Base-by-base conservation (phyloP, 805 yeast genomes). In the Pichia californica region DNA sequence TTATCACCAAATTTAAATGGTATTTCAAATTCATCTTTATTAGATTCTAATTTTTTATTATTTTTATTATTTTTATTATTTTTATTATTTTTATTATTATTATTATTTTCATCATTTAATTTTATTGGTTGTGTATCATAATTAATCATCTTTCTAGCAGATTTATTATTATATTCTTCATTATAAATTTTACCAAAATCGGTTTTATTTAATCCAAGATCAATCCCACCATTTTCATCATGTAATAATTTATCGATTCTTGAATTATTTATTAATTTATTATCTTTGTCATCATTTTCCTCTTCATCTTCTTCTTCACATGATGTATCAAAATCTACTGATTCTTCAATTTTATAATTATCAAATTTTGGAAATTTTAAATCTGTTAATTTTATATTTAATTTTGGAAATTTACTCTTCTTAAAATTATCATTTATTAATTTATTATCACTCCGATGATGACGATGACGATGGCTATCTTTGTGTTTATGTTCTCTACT, bases 1-100 rank as follows among this genome's bases (percentile, higher is more conserved):
- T 55, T 31, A 48, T 66, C 70, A 1, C 70, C 70, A 56, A 64
- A 66, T 26, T 52, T 56, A 47, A 61, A 66, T 13, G 49, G 49
- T n/a, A 37, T 33, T 4, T 23, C 29, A n/a, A 36, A 19, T 15
- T 31, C 30, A 7, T 25, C 19, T 3, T 11, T 5, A 14, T 27
- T 7, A 13, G n/a, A 18, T 16, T 27, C n/a, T 20, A n/a, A 16
- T 9, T 10, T 28, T 19, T 19, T n/a, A 9, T 20, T 6, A 13
- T 15, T 18, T 13, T 18, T 11, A 10, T 21, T 21, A 19, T 19
- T 16, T 8, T 11, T 23, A 13, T n/a, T n/a, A 11, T 8, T 20
- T 15, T 11, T 21, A 10, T 10, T 26, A 13, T 23, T 16, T 5
- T 18, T 8, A 10, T n/a, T 23, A 13, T 15, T 18, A 6, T 19